These are phyloP conservation scores for Tolypocladium endophyticum DNA, from an alignment of 2,329 filamentous ascomycete genomes.

Conservation along the genomic window DNA sequence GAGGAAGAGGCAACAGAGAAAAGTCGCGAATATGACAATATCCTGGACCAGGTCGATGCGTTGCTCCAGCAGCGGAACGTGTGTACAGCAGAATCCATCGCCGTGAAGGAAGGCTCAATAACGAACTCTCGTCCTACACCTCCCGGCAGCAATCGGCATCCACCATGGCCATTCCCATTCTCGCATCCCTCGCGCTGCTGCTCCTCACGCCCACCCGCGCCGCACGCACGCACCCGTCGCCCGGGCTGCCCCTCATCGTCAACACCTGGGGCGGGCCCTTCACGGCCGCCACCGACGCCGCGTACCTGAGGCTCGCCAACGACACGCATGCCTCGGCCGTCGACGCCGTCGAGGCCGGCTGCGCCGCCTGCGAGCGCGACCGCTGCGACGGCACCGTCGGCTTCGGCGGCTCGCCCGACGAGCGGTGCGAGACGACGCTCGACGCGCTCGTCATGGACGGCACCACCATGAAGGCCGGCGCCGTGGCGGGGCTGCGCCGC, in stretches of 20 bases:
- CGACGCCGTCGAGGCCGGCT: constrained; percentile 41
- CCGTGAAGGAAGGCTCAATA: too few species aligned
- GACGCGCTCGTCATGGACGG: constrained; percentile 51
- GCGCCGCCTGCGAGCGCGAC: constrained; percentile 37
- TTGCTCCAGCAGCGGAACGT: too few species aligned
- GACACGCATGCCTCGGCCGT: constrained; percentile 25
- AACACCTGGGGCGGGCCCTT: constrained; percentile 47
- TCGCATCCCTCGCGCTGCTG: constrained; percentile 3
- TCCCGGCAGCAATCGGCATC: neutral
- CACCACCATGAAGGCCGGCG: constrained; percentile 39
- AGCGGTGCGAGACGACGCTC: constrained; percentile 45
- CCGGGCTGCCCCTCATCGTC: constrained; percentile 34
- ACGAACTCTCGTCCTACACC: too few species aligned
- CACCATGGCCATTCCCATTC: constrained; percentile 4
- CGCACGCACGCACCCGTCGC: constrained; percentile 17
- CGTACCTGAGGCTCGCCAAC: constrained; percentile 26
- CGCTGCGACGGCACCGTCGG: constrained; percentile 46
- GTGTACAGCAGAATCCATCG: too few species aligned
- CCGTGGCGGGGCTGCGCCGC: constrained; percentile 39
- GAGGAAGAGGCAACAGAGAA: too few species aligned
- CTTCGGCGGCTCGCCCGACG: constrained; percentile 43
- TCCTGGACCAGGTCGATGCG: too few species aligned
- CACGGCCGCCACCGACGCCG: constrained; percentile 39
- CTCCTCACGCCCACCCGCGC: constrained; percentile 6
- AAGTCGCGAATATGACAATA: too few species aligned